These are phyloP conservation scores for Fusarium pseudonygamai DNA, from an alignment of 2,329 filamentous ascomycete genomes.

Conservation along the genomic window DNA sequence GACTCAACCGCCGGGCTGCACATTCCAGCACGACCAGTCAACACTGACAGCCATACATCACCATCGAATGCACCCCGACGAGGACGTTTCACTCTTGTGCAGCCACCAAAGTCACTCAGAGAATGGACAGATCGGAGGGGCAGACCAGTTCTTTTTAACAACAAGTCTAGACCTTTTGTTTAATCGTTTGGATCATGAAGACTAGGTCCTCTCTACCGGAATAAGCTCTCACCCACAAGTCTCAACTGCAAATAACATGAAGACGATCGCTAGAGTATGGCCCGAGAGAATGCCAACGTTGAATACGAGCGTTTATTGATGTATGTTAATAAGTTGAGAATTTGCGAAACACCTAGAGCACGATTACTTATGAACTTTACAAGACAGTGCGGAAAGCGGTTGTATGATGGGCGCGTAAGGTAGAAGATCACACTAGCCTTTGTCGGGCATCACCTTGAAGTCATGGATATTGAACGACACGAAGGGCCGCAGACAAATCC, in stretches of 20 bases:
- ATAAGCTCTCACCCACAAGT: too few species aligned
- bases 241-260: too few species aligned
- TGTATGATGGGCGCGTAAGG: accelerated
- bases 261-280: accelerated
- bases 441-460: neutral
- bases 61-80: accelerated
- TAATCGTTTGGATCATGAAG: accelerated
- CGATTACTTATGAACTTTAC: accelerated
- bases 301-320: neutral
- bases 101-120: neutral
- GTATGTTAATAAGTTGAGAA: neutral
- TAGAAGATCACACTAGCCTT: too few species aligned
- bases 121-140: neutral
- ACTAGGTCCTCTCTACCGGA: too few species aligned
- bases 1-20: too few species aligned
- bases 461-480: accelerated
- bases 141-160: accelerated
- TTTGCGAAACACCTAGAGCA: too few species aligned
- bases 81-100: neutral
- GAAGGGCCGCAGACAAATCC: accelerated
- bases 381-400: accelerated
- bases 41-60: neutral
- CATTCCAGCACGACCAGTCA: neutral
- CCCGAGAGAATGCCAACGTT: accelerated
- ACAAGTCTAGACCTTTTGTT: too few species aligned